Evolutionary conservation across 768 basidiomycete genomes (phyloP).

Genomic region (Pulveroboletus sp.): DNA sequence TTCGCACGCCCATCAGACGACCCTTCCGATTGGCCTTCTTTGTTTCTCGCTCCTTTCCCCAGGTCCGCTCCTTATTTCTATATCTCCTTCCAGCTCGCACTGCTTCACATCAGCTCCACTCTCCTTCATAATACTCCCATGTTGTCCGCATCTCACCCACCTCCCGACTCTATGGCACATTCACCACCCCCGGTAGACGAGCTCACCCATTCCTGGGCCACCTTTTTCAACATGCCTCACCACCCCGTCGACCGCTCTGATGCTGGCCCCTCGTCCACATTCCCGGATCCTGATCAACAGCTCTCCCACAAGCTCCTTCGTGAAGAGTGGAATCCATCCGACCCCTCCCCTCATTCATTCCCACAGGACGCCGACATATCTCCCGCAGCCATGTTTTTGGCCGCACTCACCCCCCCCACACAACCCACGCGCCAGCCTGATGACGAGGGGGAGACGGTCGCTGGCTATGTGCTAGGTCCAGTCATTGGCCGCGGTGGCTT

Average conservation of each 20-base stretch:
- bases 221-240: not conserved
- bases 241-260: conserved; percentile 1
- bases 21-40: too few relatives aligned
- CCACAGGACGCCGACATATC: conserved; percentile 36
- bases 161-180: too few relatives aligned
- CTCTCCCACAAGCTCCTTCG: conserved; percentile 12
- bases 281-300: conserved; percentile 29
- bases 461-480: conserved; percentile 70
- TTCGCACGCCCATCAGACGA: conserved; percentile 17
- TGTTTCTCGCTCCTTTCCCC: conserved; percentile 17
- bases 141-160: too few relatives aligned
- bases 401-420: conserved; percentile 49
- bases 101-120: too few relatives aligned
- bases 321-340: not conserved
- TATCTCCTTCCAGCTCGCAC: too few relatives aligned
- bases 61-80: too few relatives aligned
- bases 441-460: conserved; percentile 60
- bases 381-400: conserved; percentile 72
- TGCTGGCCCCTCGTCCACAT: not conserved
- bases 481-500: conserved; percentile 79
- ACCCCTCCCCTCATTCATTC: not conserved
- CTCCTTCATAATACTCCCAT: too few relatives aligned
- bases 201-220: conserved; percentile 9
- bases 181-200: conserved; percentile 1
- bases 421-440: conserved; percentile 44